Evolutionary conservation across 495 filamentous ascomycete genomes (phyloP), one percentile per base, ranked within the genome.

Genomic region (Neurospora sp.): DNA sequence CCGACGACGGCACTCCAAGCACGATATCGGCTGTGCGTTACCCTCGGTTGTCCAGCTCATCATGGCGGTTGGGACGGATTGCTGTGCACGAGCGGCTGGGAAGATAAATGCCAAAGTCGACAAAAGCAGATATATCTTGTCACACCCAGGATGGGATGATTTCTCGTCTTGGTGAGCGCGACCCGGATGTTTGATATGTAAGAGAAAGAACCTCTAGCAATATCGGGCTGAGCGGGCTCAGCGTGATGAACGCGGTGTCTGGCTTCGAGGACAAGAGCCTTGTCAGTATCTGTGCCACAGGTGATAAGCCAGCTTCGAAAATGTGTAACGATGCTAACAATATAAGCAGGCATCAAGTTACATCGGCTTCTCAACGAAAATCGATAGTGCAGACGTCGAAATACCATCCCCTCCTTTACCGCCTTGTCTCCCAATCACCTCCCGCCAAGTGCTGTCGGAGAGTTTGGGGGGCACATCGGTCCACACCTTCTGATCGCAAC

Each of bases 1-100:
- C 18, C 83, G 76, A 11, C 82, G 77, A 42, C 83, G 81, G 70
- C 83, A 84, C 71, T 84, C 82, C 48, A 76, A 70, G 75, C 83
- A 84, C 22, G 80, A 78, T 22, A 77, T 70, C 1, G 68, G 40
- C 11, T 69, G 37, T 37, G 61, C 72, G 68, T 42, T 41, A 37
- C 39, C 73, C 53, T 66, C 53, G 2, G 53, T 66, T 66, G 53
- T 1, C 53, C 27, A 31, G n/a, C 35, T 68, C 38, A 59, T 59
- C 16, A 69, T 39, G 68, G 35, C 31, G 14, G 41, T n/a, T 39
- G 70, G 2, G 16, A 20, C 31, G 44, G 22, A 22, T 27, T 71
- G 61, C 18, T 68, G 27, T 71, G n/a, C 59, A 37, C 48, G n/a
- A 37, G 68, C 38, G 31, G 68, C 16, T 38, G 71, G n/a, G 53